Conservation (phyloP, 768 basidiomycete species). For the Cantharellus anzutake region DNA sequence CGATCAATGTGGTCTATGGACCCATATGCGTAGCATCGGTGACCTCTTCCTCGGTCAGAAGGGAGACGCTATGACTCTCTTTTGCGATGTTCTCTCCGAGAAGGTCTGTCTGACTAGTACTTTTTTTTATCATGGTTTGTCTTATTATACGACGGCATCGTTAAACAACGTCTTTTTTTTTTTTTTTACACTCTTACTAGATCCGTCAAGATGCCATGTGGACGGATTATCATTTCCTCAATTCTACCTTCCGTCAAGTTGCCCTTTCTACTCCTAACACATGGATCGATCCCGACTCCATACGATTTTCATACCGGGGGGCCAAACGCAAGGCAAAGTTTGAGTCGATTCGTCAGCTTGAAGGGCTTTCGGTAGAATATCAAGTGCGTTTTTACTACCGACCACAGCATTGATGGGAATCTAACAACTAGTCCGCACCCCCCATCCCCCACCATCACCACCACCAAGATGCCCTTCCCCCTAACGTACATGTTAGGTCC, state of each 20-base stretch:
- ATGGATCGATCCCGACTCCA: conserved; percentile 49
- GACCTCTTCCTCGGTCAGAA: conserved; percentile 54
- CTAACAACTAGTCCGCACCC: not conserved
- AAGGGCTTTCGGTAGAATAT: conserved; percentile 57
- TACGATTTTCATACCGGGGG: conserved; percentile 52
- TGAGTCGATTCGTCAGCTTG: conserved; percentile 42
- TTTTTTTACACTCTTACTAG: conserved; percentile 18
- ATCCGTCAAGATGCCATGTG: conserved; percentile 56
- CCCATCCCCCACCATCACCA: too few relatives aligned
- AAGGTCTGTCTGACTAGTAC: conserved; percentile 27
- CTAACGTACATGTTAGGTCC: conserved; percentile 60
- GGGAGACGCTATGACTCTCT: conserved; percentile 62
- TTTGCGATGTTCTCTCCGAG: conserved; percentile 51
- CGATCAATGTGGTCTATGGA: conserved; percentile 35
- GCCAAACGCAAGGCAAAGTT: conserved; percentile 28
- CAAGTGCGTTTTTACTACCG: conserved; percentile 21
- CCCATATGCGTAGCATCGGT: conserved; percentile 44
- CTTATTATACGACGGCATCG: too few relatives aligned
- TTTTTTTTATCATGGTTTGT: too few relatives aligned
- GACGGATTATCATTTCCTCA: conserved; percentile 72
- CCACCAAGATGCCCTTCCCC: conserved; percentile 46
- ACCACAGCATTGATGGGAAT: not conserved
- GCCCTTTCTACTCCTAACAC: conserved; percentile 25
- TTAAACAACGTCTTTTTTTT: not conserved
- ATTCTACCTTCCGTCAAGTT: conserved; percentile 54